Conservation (phyloP, 306 rosid genomes). For the Urtica urens region DNA sequence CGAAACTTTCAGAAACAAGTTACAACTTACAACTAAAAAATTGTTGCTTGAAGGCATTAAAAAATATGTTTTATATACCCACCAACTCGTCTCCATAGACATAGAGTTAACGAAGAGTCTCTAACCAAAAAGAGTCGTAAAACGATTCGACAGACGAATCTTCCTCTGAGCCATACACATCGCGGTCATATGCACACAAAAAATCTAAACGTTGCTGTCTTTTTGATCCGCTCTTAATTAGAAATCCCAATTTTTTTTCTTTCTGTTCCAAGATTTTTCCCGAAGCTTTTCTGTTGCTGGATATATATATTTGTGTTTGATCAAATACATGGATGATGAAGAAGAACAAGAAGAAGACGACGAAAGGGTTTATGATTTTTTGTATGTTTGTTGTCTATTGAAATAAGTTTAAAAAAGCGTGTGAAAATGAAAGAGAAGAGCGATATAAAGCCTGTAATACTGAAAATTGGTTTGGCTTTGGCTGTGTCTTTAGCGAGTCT, state of each 20-base stretch:
- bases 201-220: constrained; percentile 16
- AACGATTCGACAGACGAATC: constrained; percentile 27
- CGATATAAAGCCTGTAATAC: constrained; percentile 42
- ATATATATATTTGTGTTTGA: constrained; percentile 11
- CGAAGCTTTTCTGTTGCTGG: constrained; percentile 4
- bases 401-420: too few species aligned
- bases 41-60: too few species aligned
- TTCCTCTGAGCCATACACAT: constrained; percentile 20
- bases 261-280: constrained; percentile 2
- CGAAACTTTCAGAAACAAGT: too few species aligned
- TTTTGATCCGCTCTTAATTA: constrained; percentile 12
- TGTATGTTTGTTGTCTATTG: too few species aligned
- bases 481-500: constrained; percentile 72
- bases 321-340: constrained; percentile 47
- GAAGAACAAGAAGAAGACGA: constrained; percentile 42
- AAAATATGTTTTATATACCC: too few species aligned
- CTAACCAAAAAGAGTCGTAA: too few species aligned
- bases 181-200: constrained; percentile 4
- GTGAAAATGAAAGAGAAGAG: constrained; percentile 27
- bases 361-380: too few species aligned
- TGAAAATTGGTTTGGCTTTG: constrained; percentile 62
- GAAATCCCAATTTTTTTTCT: too few species aligned
- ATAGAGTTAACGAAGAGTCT: too few species aligned
- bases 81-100: too few species aligned
- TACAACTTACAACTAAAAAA: too few species aligned